These are phyloP conservation scores for Cocos nucifera DNA, from an alignment of 176 grass and related monocot genomes.

Conservation along the genomic window DNA sequence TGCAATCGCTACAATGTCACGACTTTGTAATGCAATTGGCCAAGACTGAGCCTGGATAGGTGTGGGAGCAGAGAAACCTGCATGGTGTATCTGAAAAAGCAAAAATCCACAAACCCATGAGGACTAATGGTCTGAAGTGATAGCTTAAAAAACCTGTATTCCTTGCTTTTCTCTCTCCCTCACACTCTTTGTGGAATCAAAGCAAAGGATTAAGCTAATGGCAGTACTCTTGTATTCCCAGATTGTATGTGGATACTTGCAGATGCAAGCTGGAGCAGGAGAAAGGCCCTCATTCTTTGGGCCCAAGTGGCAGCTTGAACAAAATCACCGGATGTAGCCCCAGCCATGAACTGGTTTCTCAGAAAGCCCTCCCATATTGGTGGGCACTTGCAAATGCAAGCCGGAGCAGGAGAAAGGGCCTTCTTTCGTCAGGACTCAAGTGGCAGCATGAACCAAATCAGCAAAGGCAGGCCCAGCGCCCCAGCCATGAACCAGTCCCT, in stretches of 20 bases:
- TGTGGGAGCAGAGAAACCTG: conserved; percentile 76
- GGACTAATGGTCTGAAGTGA: neutral
- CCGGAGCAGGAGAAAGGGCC: conserved; percentile 35
- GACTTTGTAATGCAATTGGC: conserved; percentile 84
- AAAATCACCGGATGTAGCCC: no score
- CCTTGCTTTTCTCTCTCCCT: neutral
- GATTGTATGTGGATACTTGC: neutral
- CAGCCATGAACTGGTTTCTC: no score
- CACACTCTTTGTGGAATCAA: neutral
- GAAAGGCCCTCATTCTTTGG: no score
- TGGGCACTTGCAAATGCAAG: conserved; percentile 30
- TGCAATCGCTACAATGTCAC: conserved; percentile 94
- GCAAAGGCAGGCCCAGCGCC: conserved; percentile 24
- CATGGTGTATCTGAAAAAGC: conserved; percentile 56
- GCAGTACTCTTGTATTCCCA: conserved; percentile 25
- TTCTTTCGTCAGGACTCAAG: conserved; percentile 11
- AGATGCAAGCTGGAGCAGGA: no score
- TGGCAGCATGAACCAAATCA: conserved; percentile 39
- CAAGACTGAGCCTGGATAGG: conserved; percentile 98
- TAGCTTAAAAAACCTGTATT: neutral
- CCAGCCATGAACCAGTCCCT: conserved; percentile 10
- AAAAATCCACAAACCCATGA: conserved; percentile 19
- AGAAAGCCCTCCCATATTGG: no score
- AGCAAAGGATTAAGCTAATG: conserved; percentile 28
- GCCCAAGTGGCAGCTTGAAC: no score